Evolutionary conservation across 805 yeast genomes (phyloP), one percentile per base, ranked within the genome.

Genomic region (Wickerhamiella domercqiae): DNA sequence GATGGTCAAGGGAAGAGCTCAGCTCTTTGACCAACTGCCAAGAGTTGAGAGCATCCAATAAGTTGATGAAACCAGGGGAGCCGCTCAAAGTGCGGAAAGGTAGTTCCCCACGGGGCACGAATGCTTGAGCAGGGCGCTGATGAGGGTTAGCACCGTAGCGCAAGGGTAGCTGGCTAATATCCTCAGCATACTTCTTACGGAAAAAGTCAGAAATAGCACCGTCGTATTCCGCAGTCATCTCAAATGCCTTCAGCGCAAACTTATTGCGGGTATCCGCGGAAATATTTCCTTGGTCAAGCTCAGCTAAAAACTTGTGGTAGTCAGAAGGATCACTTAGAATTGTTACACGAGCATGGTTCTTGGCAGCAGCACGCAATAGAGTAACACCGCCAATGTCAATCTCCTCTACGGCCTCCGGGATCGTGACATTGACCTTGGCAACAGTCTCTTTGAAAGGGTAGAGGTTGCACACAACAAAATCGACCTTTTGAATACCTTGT

Each of bases 121-220:
- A 90, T 38, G 97, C 95, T 68, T 90, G 98, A 21, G 98, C 96
- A 35, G 98, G 98, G 64, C 83, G 90, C 69, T 90, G 98, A 63
- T 90, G 97, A 43, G 98, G 98, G 68, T 90, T 90, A 42, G 94
- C 95, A 60, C 98, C 98, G 62, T 90, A 90, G 68, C 98, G 78
- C 54, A 90, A 71, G 21, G 96, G 87, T 61, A 90, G 69, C 71
- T 87, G 97, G 39, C 90, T 71, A 34, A 64, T 66, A 58, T 76
- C 79, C 65, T 87, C 97, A 36, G 94, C 72, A 67, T 90, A 90
- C 64, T 83, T 86, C 67, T 84, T 90, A 69, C 98, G 77, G 75
- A 90, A 90, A 61, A 83, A 90, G 66, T 90, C 98, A 40, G 95
- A 73, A 56, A 90, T 90, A 40, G 94, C 82, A 41, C 84, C 73